Base-by-base conservation (phyloP, 257 asterid genomes). In the Capsicum chinense region DNA sequence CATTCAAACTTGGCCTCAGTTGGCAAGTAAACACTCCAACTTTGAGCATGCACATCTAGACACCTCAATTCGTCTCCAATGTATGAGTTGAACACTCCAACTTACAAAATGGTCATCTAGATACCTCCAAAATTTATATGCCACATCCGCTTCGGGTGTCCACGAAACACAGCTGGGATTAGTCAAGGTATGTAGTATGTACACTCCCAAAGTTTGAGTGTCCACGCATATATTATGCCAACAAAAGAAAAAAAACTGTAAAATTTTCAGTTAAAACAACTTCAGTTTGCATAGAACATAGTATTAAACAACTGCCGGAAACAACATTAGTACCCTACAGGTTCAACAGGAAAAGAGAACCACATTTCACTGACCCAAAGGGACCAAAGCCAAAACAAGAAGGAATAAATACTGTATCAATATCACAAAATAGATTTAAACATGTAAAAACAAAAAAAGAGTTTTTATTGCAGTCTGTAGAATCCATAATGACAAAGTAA, bases 321-420 rank as follows among this genome's bases (percentile, higher is more conserved):
- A 74, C 19, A 11, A 14, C 48, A 21, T 50, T 12, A 74, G 60
- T 19, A 74, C 60, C 80, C 60, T 21, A 50, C 44, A 74, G 80
- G 12, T 21, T 48, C 19, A 74, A 74, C 44, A 74, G 50, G 59
- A 47, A 47, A 50, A 74, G 13, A 74, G 62, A 60, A 50, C 81
- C 62, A 48, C 11, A 47, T 42, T 47, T 42, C 42, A 50, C 19
- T 50, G 19, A 12, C 80, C 79, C 59, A 73, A 19, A 48, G 3
- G 59, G 59, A 48, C 44, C 60, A 50, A 19, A 50, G 60, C 42
- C 59, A 74, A 74, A 50, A 56, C 81, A 1, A 50, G 47, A 74
- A 50, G 13, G 50, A 74, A 74, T 74, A 21, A 74, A 74, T 13
- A 19, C 44, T 21, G 16, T 19, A 74, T 74, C 80, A 74, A 50